Evolutionary conservation across 208 protist species (phyloP).

Genomic region (Endotrypanum monterogeii): DNA sequence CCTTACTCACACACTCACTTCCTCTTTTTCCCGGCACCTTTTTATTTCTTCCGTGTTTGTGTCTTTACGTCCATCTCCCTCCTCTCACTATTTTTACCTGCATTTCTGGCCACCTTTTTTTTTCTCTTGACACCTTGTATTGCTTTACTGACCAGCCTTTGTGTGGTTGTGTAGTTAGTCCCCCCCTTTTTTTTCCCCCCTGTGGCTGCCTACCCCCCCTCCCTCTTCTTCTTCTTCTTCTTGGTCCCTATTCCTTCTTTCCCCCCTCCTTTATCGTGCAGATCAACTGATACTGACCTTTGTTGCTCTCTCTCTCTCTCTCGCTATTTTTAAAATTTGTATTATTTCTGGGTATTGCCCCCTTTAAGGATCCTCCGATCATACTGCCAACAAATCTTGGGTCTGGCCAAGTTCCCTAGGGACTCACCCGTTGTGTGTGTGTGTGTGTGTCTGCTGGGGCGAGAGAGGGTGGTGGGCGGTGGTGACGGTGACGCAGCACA

Average conservation of each 20-base stretch:
- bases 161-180: background rate
- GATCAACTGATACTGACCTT: background rate
- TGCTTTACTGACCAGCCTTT: too few relatives aligned
- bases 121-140: background rate
- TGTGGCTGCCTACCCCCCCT: background rate
- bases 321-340: too few relatives aligned
- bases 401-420: too few relatives aligned
- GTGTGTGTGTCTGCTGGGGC: too few relatives aligned
- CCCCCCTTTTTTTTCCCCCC: conserved; percentile 6
- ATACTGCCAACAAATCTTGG: too few relatives aligned
- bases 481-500: background rate
- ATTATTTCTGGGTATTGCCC: background rate
- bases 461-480: too few relatives aligned
- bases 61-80: background rate
- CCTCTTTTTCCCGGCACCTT: background rate
- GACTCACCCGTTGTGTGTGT: too few relatives aligned
- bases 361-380: background rate
- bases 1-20: background rate
- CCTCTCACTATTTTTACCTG: background rate
- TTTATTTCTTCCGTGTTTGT: background rate
- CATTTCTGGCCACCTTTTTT: background rate
- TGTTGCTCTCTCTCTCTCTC: background rate
- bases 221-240: background rate
- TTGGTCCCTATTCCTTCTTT: background rate
- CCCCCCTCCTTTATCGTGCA: background rate